phyloP scores from a whole-genome alignment of 768 basidiomycete genomes.

The Russula griseocarnosa region DNA sequence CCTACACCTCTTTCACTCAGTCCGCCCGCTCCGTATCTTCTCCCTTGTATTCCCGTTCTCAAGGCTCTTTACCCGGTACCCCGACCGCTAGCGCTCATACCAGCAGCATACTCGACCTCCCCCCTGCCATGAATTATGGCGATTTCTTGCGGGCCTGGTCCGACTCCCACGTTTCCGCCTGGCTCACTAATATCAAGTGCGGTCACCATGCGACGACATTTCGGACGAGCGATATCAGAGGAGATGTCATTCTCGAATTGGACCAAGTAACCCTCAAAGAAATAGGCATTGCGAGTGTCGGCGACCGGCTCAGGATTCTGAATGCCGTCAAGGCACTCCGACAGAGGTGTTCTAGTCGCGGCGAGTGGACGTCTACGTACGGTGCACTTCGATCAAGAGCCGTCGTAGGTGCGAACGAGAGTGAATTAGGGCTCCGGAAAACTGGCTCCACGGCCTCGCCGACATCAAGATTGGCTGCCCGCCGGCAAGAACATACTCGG shows the following conservation, averaged over 20 bases:
- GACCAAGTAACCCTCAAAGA: constrained; percentile 86
- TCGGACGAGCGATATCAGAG: constrained; percentile 83
- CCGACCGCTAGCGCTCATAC: constrained; percentile 35
- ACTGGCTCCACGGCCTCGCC: constrained; percentile 25
- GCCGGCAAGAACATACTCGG: constrained; percentile 49
- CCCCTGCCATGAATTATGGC: constrained; percentile 52
- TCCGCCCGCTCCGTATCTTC: constrained; percentile 38
- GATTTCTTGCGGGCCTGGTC: constrained; percentile 70
- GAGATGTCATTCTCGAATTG: constrained; percentile 86
- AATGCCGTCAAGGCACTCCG: constrained; percentile 80
- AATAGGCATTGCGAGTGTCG: constrained; percentile 85
- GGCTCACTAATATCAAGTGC: constrained; percentile 78
- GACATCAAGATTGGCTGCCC: constrained; percentile 32
- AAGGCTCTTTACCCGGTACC: constrained; percentile 43
- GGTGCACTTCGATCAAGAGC: constrained; percentile 11
- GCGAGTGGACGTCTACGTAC: constrained; percentile 15
- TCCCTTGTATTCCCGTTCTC: constrained; percentile 39
- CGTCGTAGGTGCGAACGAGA: constrained; percentile 19
- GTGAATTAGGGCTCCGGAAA: constrained; percentile 29
- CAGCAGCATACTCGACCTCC: constrained; percentile 48
- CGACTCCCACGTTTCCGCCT: constrained; percentile 66
- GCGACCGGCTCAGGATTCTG: constrained; percentile 84
- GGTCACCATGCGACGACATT: constrained; percentile 64
- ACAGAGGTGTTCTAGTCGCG: constrained; percentile 43
- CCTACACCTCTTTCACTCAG: constrained; percentile 36